Conservation (phyloP, 192 early-diverging fungal species). For the Oehlia diaphana region DNA sequence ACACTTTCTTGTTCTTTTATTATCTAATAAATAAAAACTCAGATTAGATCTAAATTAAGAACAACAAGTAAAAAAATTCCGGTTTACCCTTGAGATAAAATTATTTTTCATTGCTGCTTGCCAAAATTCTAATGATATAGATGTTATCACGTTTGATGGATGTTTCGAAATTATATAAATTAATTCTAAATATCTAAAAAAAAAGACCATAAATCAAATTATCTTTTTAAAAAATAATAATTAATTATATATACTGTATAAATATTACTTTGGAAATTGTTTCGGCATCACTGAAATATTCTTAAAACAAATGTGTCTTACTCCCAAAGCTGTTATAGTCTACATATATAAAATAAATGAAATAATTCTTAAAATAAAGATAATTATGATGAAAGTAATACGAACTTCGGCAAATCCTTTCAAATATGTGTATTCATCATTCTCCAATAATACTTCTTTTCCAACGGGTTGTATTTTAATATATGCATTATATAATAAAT, state of each 20-base stretch:
- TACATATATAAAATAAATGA: neutral
- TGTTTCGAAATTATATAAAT: conserved; percentile 14
- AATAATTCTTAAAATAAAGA: neutral
- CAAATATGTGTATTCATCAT: neutral
- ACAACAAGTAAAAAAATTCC: neutral
- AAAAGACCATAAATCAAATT: neutral
- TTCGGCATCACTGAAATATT: neutral
- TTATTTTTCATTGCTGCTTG: neutral
- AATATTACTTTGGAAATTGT: neutral
- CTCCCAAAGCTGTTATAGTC: neutral
- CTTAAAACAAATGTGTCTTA: conserved; percentile 5
- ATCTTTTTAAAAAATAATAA: neutral
- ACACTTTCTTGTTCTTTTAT: neutral
- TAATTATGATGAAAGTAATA: neutral
- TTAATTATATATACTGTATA: neutral
- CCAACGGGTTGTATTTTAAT: neutral
- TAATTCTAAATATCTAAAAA: conserved; percentile 20
- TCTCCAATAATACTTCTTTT: neutral
- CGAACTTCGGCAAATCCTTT: conserved; percentile 3
- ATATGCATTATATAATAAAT: neutral
- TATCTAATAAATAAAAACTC: neutral
- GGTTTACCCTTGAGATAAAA: neutral
- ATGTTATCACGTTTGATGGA: conserved; percentile 11
- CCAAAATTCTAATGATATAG: neutral
- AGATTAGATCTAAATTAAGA: neutral